phyloP scores from a whole-genome alignment of 352 stramenopile species.

The Phytophthora syringae region DNA sequence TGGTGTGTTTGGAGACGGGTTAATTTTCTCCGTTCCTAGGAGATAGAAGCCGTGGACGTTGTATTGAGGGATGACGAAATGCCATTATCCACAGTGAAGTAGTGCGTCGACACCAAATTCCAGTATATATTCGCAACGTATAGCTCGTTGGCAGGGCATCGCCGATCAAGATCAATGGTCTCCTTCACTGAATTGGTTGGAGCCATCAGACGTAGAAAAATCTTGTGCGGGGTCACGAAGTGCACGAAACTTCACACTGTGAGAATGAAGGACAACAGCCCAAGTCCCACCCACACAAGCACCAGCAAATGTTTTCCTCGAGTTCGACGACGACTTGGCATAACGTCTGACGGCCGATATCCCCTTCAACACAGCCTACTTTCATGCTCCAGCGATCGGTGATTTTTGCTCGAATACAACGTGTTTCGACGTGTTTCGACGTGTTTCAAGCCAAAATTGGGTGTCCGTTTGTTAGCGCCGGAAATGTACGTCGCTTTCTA shows the following conservation, averaged over 20 bases:
- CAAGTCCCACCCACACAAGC: conserved; percentile 16
- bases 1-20: conserved; percentile 7
- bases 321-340: not conserved
- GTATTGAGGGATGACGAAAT: conserved; percentile 29
- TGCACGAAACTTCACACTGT: conserved; percentile 30
- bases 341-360: not conserved
- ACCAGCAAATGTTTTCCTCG: conserved; percentile 11
- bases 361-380: not conserved
- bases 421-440: too few species aligned
- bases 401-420: not conserved
- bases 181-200: not conserved
- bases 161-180: conserved; percentile 1
- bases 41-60: conserved; percentile 21
- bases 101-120: conserved; percentile 24
- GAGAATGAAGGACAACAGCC: conserved; percentile 33
- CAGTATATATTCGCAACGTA: conserved; percentile 29
- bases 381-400: conserved; percentile 3
- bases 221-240: conserved; percentile 30
- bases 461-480: too few species aligned
- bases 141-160: conserved; percentile 20
- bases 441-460: not conserved
- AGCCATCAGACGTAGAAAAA: conserved; percentile 12
- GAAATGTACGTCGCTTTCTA: too few species aligned
- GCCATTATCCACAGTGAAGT: conserved; percentile 11
- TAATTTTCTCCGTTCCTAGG: conserved; percentile 1